phyloP scores from a whole-genome alignment of 2,329 filamentous ascomycete species.

The Xylariaceae sp. region DNA sequence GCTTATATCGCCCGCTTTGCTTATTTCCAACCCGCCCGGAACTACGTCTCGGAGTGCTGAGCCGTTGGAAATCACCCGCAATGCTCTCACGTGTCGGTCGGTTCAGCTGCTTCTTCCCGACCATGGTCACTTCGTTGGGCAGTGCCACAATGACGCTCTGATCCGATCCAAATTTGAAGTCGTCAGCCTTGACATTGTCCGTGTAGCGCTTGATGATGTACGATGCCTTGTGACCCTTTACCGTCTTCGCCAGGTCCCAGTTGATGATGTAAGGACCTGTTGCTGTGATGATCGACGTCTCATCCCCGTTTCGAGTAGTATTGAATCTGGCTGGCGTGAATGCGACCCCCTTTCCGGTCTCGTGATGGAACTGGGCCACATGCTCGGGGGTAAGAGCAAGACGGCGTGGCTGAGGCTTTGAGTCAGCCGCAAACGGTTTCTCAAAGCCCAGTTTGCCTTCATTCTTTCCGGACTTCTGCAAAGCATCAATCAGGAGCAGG shows the following conservation, averaged over 20 bases:
- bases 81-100: slow-evolving; percentile 92
- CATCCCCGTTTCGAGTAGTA: slow-evolving; percentile 71
- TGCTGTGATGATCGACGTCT: slow-evolving; percentile 94
- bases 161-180: slow-evolving; percentile 95
- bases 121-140: slow-evolving; percentile 98
- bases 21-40: slow-evolving; percentile 49
- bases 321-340: slow-evolving; percentile 96
- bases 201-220: slow-evolving; percentile 96
- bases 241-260: slow-evolving; percentile 89
- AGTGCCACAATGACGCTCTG: slow-evolving; percentile 97
- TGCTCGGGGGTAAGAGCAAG: slow-evolving; percentile 86
- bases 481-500: slow-evolving; percentile 83
- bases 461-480: slow-evolving; percentile 92
- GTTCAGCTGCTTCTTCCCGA: slow-evolving; percentile 79
- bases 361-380: slow-evolving; percentile 95
- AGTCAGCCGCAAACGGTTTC: slow-evolving; percentile 84
- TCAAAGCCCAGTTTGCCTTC: slow-evolving; percentile 98
- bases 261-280: slow-evolving; percentile 96
- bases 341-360: slow-evolving; percentile 78
- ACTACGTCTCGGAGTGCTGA: slow-evolving; percentile 47
- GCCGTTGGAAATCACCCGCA: slow-evolving; percentile 53
- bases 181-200: slow-evolving; percentile 95
- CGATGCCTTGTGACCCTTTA: slow-evolving; percentile 75
- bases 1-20: slow-evolving; percentile 62
- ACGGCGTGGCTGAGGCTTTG: slow-evolving; percentile 88